These are phyloP conservation scores for Candolleomyces efflorescens DNA, from an alignment of 768 basidiomycete species.

Conservation along the genomic window DNA sequence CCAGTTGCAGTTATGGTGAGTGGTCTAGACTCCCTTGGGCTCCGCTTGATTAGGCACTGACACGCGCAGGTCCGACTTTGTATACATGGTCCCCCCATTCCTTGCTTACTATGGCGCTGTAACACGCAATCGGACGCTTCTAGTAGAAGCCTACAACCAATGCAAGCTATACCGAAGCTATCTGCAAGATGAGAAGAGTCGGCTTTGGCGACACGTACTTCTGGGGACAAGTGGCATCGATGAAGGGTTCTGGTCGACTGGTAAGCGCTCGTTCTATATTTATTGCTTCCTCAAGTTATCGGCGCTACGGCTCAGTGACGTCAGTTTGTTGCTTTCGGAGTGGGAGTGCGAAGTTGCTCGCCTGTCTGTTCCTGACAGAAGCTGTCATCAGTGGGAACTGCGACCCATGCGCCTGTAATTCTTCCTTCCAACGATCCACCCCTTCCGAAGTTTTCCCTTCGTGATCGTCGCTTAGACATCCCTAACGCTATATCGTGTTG, in stretches of 20 bases:
- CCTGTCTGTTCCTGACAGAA: too few species aligned
- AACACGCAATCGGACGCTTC: conserved; percentile 51
- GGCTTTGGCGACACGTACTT: conserved; percentile 76
- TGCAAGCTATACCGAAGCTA: conserved; percentile 67
- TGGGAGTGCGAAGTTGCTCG: too few species aligned
- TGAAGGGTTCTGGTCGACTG: conserved; percentile 76
- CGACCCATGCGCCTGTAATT: too few species aligned
- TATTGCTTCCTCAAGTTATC: not conserved
- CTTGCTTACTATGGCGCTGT: conserved; percentile 77
- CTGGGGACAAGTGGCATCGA: conserved; percentile 54
- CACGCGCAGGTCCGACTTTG: conserved; percentile 62
- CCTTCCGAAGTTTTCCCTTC: not conserved
- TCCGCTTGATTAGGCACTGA: not conserved
- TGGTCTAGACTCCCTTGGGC: not conserved
- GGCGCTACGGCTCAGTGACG: not conserved
- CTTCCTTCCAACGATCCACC: not conserved
- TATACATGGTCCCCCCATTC: conserved; percentile 87
- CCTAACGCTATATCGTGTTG: not conserved
- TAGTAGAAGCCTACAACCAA: conserved; percentile 67
- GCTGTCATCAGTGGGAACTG: too few species aligned
- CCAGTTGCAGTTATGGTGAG: conserved; percentile 71
- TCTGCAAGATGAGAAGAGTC: conserved; percentile 47
- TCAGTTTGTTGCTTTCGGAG: too few species aligned
- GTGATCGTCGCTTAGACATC: not conserved
- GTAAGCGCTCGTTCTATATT: conserved; percentile 27